Evolutionary conservation across 108 stramenopile genomes (phyloP).

Genomic region (Cyclotella distinguenda): DNA sequence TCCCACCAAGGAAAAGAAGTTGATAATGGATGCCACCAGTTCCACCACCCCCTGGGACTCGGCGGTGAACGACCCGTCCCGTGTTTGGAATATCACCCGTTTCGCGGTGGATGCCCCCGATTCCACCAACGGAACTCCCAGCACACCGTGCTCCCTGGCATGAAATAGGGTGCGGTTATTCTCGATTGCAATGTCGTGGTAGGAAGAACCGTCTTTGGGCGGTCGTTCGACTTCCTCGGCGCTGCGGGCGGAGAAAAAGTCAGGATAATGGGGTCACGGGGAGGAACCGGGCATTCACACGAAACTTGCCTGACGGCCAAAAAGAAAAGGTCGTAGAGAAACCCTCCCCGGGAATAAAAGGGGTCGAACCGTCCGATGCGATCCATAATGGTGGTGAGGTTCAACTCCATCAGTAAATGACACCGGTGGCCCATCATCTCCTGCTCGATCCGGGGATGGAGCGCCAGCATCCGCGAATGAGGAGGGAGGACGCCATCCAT

Average conservation of each 20-base stretch:
- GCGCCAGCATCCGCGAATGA: conserved; percentile 31
- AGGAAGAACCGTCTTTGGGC: conserved; percentile 23
- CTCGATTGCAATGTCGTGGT: conserved; percentile 37
- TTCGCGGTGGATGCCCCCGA: conserved; percentile 51
- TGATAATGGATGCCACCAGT: conserved; percentile 60
- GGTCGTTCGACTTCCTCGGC: conserved; percentile 10
- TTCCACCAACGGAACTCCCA: conserved; percentile 58
- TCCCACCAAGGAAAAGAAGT: conserved; percentile 64
- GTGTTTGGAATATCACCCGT: conserved; percentile 32
- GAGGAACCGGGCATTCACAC: too few relatives aligned
- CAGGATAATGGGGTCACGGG: too few relatives aligned
- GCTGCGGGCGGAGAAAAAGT: too few relatives aligned
- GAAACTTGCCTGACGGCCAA: too few relatives aligned
- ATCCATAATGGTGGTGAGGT: conserved; percentile 61
- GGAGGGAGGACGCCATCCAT: conserved; percentile 7
- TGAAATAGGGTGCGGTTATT: conserved; percentile 46
- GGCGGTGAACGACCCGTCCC: conserved; percentile 4
- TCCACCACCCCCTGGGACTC: conserved; percentile 24
- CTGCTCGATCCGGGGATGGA: conserved; percentile 78
- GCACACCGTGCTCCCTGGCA: conserved; percentile 13
- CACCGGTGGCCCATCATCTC: conserved; percentile 75
- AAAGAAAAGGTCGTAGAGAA: too few relatives aligned
- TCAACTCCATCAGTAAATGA: conserved; percentile 52
- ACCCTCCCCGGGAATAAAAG: too few relatives aligned
- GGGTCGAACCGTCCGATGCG: conserved; percentile 28